phyloP scores from a whole-genome alignment of 768 basidiomycete genomes.

The Boletus fagicola region DNA sequence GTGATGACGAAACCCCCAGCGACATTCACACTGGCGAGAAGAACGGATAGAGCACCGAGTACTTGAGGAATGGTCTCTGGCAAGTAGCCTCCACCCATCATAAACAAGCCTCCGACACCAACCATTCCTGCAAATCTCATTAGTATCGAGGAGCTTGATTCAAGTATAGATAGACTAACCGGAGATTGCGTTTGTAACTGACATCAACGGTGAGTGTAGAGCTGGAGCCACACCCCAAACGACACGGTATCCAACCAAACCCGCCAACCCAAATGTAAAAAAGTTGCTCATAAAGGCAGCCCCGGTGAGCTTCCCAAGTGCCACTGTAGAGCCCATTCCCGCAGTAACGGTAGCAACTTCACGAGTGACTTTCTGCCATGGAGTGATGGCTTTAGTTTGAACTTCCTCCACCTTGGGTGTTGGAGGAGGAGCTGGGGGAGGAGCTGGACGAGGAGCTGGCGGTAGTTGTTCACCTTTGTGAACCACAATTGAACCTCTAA shows the following conservation, averaged over 20 bases:
- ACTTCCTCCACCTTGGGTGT: conserved; percentile 46
- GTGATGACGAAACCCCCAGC: conserved; percentile 88
- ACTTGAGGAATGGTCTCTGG: conserved; percentile 80
- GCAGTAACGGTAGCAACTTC: conserved; percentile 73
- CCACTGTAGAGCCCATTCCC: conserved; percentile 72
- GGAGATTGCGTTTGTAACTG: conserved; percentile 86
- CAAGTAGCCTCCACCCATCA: conserved; percentile 87
- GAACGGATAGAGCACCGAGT: conserved; percentile 79
- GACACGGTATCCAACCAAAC: conserved; percentile 82
- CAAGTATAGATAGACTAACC: conserved; percentile 42
- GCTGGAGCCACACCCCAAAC: conserved; percentile 90
- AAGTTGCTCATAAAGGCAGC: conserved; percentile 86
- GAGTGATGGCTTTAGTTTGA: conserved; percentile 61
- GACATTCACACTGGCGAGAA: conserved; percentile 85
- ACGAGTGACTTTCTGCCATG: conserved; percentile 78
- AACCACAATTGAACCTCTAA: conserved; percentile 74
- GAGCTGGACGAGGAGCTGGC: conserved; percentile 65
- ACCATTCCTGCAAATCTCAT: conserved; percentile 53
- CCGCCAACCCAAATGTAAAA: conserved; percentile 85
- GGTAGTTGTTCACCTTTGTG: conserved; percentile 65
- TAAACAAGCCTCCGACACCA: conserved; percentile 81
- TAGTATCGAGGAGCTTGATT: not conserved
- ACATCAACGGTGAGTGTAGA: conserved; percentile 87
- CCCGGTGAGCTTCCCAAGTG: conserved; percentile 75
- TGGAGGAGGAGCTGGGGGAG: conserved; percentile 58